phyloP scores from a whole-genome alignment of 805 yeast genomes.

The Saccharomyces eubayanus region DNA sequence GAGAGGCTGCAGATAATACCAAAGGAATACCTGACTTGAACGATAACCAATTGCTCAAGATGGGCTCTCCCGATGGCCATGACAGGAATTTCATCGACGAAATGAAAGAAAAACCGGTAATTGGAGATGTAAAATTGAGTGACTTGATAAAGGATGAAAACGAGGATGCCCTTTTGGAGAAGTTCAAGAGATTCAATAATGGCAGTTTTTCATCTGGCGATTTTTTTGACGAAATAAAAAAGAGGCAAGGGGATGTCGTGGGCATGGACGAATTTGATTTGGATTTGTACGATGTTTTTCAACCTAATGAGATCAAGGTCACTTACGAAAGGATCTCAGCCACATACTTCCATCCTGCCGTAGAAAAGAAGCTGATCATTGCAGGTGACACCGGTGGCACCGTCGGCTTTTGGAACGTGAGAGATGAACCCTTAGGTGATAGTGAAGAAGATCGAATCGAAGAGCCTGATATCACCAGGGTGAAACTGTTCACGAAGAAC shows the following conservation, averaged over 20 bases:
- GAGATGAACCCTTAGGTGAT: conserved; percentile 23
- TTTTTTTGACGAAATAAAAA: conserved; percentile 48
- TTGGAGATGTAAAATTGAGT: conserved; percentile 55
- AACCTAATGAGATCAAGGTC: conserved; percentile 64
- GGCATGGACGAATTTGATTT: conserved; percentile 46
- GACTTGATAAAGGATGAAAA: conserved; percentile 46
- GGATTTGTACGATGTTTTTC: conserved; percentile 45
- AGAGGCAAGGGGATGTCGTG: conserved; percentile 35
- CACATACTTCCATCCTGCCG: conserved; percentile 68
- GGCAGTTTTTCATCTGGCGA: conserved; percentile 56
- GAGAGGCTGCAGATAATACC: conserved; percentile 49
- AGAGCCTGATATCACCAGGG: conserved; percentile 46
- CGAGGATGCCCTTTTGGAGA: conserved; percentile 27
- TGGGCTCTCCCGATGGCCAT: conserved; percentile 11
- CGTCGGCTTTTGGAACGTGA: conserved; percentile 80
- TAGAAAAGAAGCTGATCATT: conserved; percentile 50
- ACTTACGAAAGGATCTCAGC: conserved; percentile 64
- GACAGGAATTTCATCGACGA: conserved; percentile 39
- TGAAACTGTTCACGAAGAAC: conserved; percentile 70
- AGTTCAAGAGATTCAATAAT: conserved; percentile 25
- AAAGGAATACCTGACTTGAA: conserved; percentile 24
- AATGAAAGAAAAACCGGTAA: conserved; percentile 48
- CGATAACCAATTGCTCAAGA: conserved; percentile 18
- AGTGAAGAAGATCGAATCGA: conserved; percentile 33
- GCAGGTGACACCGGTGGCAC: conserved; percentile 90